Evolutionary conservation across 305 asterid genomes (phyloP).

Genomic region (Fraxinus baroniana): DNA sequence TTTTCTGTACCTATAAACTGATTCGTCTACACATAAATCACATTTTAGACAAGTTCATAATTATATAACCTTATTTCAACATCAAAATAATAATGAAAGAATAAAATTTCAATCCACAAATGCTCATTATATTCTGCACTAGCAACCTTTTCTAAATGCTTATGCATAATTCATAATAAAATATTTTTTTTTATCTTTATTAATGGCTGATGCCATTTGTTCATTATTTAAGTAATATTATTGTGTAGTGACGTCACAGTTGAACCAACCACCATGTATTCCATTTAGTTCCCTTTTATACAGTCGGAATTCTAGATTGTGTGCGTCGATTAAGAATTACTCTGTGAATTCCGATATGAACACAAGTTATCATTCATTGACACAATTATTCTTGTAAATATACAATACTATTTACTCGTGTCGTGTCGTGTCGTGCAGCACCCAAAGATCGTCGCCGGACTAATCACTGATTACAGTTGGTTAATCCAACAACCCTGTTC

Average conservation of each 20-base stretch:
- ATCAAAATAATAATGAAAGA: neutral
- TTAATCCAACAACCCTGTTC: slow-evolving; percentile 30
- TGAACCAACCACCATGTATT: neutral
- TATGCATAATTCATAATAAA: neutral
- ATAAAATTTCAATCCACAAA: neutral
- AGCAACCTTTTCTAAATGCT: neutral
- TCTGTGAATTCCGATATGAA: neutral
- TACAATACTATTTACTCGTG: neutral
- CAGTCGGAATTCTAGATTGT: neutral
- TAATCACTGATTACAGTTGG: neutral
- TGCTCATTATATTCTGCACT: neutral
- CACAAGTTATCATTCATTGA: neutral
- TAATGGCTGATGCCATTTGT: slow-evolving; percentile 17
- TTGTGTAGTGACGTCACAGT: neutral
- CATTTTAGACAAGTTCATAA: neutral
- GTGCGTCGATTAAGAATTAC: neutral
- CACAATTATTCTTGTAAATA: neutral
- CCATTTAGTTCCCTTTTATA: neutral
- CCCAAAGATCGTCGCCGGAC: neutral
- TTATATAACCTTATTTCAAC: neutral
- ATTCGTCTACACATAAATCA: neutral
- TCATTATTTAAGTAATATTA: neutral
- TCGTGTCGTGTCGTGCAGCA: neutral
- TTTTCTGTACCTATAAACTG: too few species aligned
- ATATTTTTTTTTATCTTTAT: neutral